Percentiles rank a stretch among this genome's conserved stretches.
phyloP scores from a whole-genome alignment of 2,329 filamentous ascomycete genomes.

The Emydomyces testavorans region DNA sequence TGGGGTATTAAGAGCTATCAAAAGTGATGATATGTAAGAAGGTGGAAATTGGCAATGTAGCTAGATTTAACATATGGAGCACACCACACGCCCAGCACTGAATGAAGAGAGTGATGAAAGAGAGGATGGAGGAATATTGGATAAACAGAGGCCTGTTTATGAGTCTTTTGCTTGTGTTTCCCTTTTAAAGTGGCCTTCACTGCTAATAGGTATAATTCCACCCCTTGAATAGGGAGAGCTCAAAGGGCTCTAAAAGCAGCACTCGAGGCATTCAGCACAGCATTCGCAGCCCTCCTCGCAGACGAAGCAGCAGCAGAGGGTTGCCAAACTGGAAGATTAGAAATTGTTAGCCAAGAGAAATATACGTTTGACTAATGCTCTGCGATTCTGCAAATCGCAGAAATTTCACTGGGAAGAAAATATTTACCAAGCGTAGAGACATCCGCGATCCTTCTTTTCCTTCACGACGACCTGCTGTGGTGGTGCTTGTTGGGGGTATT shows the following conservation, averaged over 20 bases:
- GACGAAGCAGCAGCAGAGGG: slow-evolving; percentile 53
- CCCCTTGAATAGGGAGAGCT: background rate
- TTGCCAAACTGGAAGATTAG: slow-evolving; percentile 36
- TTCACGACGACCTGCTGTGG: slow-evolving; percentile 26
- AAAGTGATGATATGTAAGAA: too few relatives aligned
- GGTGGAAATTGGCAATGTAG: too few relatives aligned
- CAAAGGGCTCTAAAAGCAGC: slow-evolving; percentile 2
- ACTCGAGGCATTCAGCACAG: slow-evolving; percentile 41
- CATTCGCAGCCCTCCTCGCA: slow-evolving; percentile 55
- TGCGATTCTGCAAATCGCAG: too few relatives aligned
- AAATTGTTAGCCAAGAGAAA: background rate
- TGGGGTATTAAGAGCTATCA: too few relatives aligned
- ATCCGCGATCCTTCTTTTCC: slow-evolving; percentile 41
- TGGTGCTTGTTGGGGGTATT: slow-evolving; percentile 42
- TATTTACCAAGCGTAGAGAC: slow-evolving; percentile 40
- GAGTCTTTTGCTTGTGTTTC: background rate
- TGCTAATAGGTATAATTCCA: too few relatives aligned
- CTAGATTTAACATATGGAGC: too few relatives aligned
- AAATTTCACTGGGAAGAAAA: background rate
- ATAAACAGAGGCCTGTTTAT: background rate
- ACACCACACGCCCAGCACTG: too few relatives aligned
- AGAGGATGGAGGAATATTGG: too few relatives aligned
- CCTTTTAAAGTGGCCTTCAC: too few relatives aligned
- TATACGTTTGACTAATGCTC: too few relatives aligned
- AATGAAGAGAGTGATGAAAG: too few relatives aligned